Base-by-base conservation (phyloP, 768 basidiomycete genomes). In the Russula sp. region DNA sequence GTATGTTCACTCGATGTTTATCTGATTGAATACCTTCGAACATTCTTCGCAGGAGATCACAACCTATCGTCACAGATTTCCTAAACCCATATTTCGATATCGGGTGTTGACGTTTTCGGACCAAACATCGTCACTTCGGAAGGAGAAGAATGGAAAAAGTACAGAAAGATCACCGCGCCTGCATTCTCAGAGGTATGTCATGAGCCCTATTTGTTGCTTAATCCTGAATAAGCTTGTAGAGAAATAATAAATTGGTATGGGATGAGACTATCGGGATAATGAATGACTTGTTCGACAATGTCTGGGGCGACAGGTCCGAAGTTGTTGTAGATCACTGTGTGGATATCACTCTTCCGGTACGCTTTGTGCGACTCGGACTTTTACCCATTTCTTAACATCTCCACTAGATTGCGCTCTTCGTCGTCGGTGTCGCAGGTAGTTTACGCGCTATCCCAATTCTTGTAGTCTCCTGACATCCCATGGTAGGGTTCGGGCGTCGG, bases 61-160 rank as follows among this genome's bases (percentile, higher is more conserved):
- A 3, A 74, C 75, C 13, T 76, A 78, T 34, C 76, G 83, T 16
- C 72, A 77, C 9, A 79, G 80, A 16, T 88, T 86, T 67, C 82
- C 84, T 0, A 88, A 88, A 67, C 81, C 84, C 13, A 68, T 82
- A 0, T 67, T 78, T 5, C 70, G 8, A 44, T 88, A 88, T 66
- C 64, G 55, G 2, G 64, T 76, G 20, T 72, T 88, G 20, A 60
- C 0, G 76, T 84, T 60, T 88, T 81, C 69, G 87, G 87, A 6
- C 68, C 71, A 10, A 90, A 88, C 66, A 83, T 88, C 50, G 80
- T 88, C 20, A 80, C 79, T 2, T 82, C 83, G 0, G 87, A 88
- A 68, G 83, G 82, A 30, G 81, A 83, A 3, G 78, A 83, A 63
- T 89, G 86, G 86, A 86, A 86, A 71, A 80, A 81, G 38, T 85